Percentiles rank a stretch among this genome's conserved stretches.
phyloP scores from a whole-genome alignment of 1,139 yeast genomes.

The Arxiozyma slooffiae region DNA sequence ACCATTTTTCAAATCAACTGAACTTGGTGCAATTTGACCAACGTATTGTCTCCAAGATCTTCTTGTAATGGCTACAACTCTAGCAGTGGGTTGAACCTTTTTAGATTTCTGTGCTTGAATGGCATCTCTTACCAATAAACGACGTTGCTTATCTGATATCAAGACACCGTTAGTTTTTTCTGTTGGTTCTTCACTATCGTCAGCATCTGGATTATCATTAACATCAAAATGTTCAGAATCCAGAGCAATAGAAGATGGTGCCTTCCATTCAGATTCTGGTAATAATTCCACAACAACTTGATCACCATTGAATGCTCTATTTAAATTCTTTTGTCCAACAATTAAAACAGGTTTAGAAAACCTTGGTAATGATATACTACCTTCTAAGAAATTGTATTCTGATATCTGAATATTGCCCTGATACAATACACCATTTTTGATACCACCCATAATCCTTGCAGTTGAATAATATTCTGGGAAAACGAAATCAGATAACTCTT shows the following conservation, averaged over 20 bases:
- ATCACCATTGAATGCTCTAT: slow-evolving; percentile 89
- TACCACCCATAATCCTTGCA: slow-evolving; percentile 82
- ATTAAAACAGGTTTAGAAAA: slow-evolving; percentile 76
- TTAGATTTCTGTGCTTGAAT: slow-evolving; percentile 45
- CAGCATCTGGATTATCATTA: slow-evolving; percentile 53
- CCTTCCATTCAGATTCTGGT: slow-evolving; percentile 82
- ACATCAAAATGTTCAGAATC: slow-evolving; percentile 62
- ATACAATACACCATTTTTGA: slow-evolving; percentile 75
- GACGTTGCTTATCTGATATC: slow-evolving; percentile 68
- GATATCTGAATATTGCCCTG: slow-evolving; percentile 79
- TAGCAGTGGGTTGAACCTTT: slow-evolving; percentile 78
- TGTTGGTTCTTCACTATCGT: slow-evolving; percentile 37
- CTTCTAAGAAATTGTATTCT: slow-evolving; percentile 82
- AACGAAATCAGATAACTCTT: slow-evolving; percentile 40
- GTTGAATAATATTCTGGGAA: slow-evolving; percentile 74
- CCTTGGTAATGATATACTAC: slow-evolving; percentile 62
- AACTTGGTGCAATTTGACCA: slow-evolving; percentile 81
- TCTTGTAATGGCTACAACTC: slow-evolving; percentile 76
- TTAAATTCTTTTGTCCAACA: slow-evolving; percentile 73
- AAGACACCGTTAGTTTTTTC: slow-evolving; percentile 29
- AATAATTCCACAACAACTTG: slow-evolving; percentile 82
- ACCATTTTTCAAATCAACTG: slow-evolving; percentile 46
- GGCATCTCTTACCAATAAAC: slow-evolving; percentile 69
- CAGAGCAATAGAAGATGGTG: slow-evolving; percentile 66
- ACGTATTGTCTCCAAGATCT: slow-evolving; percentile 96